These are phyloP conservation scores for Pythium pectinolyticum DNA, from an alignment of 352 stramenopile species.

Conservation along the genomic window DNA sequence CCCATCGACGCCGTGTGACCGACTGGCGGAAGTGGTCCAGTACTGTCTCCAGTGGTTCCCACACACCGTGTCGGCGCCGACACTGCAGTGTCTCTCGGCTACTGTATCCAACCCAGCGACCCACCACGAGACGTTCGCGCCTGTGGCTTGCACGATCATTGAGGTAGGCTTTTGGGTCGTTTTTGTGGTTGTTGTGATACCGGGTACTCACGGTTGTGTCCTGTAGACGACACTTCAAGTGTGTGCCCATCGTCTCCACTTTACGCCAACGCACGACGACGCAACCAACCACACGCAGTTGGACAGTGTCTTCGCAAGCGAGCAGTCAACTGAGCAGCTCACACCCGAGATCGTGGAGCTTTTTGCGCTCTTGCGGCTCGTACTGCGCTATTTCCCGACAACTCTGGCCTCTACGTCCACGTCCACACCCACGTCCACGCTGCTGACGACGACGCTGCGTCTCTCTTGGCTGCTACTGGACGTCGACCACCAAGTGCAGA, in stretches of 20 bases:
- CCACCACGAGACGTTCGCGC: conserved; percentile 2
- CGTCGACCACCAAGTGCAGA: conserved; percentile 65
- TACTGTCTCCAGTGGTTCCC: conserved; percentile 24
- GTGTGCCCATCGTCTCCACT: conserved; percentile 48
- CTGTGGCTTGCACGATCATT: conserved; percentile 12
- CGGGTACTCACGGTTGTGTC: background rate
- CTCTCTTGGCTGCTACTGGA: conserved; percentile 50
- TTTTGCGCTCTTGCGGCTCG: conserved; percentile 39
- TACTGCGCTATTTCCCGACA: conserved; percentile 47
- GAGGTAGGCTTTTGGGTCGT: conserved; percentile 3
- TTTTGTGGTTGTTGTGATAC: background rate
- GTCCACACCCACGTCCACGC: too few relatives aligned
- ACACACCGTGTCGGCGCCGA: conserved; percentile 5
- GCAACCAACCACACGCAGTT: conserved; percentile 29
- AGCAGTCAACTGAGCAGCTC: conserved; percentile 40
- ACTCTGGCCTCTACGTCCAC: conserved; percentile 30
- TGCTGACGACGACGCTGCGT: conserved; percentile 41
- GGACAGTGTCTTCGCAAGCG: conserved; percentile 34
- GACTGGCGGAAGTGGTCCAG: conserved; percentile 11
- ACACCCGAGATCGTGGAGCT: conserved; percentile 55
- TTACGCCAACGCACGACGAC: conserved; percentile 26
- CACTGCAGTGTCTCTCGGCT: conserved; percentile 18
- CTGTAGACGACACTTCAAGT: conserved; percentile 20
- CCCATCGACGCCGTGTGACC: background rate
- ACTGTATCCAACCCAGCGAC: conserved; percentile 12